Evolutionary conservation across 2,329 filamentous ascomycete genomes (phyloP), one percentile per base, ranked within the genome.

Genomic region (Ascochyta pisi): DNA sequence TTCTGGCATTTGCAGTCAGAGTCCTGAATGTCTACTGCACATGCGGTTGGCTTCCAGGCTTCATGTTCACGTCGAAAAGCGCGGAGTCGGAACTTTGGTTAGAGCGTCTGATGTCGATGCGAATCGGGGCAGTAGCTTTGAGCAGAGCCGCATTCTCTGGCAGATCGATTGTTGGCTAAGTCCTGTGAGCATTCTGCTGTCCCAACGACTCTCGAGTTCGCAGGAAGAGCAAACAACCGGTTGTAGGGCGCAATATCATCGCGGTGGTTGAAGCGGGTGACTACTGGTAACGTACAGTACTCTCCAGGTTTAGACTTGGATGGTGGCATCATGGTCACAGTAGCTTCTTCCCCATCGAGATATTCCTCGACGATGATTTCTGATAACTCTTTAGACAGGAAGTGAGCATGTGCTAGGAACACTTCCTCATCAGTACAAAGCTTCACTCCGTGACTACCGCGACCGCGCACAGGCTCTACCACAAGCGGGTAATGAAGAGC

Each of bases 51-150:
- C 76, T 70, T 66, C 79, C 78, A 15, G 80, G 80, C 63, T 83
- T 82, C 77, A 83, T 81, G 50, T 83, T 83, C 12, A 83, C 73
- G 65, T 83, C 80, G 59, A 83, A 83, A 16, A 82, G 64, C 0
- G 77, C 78, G 68, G 83, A 83, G 1, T 67, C 68, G 6, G 46
- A 45, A 2, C 34, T 45, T 8, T 71, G 52, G 3, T 56, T 53
- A 29, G 78, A 76, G 8, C 80, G 72, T 15, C 80, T 71, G 0
- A 81, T 73, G 60, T 83, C 81, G 41, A 83, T 78, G 0, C 79
- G 71, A 24, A 83, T 80, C 0, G 78, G 78, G 1, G 80, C 79
- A 4, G 76, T 80, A 6, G 75, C 67, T 4, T 74, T 65, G 4
- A 83, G 66, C 3, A 78, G 44, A 34, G 62, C 57, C 2, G 78